A percentile compares a stretch with the other conserved stretches of the same genome.
These are phyloP conservation scores for Hypoxylon sp. DNA, from an alignment of 2,329 filamentous ascomycete genomes.

Conservation along the genomic window DNA sequence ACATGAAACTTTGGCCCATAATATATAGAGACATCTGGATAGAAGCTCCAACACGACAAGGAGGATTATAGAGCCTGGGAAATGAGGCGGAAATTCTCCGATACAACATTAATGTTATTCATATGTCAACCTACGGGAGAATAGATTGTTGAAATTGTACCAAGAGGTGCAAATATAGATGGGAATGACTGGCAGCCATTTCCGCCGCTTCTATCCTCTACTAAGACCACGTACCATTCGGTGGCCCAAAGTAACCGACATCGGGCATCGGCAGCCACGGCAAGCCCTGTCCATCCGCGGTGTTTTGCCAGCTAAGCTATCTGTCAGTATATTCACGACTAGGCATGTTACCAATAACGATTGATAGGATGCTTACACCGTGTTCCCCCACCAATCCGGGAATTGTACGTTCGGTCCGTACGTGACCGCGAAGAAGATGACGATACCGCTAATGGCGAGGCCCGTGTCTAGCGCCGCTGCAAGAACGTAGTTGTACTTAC, in stretches of 20 bases:
- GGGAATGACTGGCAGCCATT: neutral
- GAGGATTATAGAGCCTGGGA: neutral
- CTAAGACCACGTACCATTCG: slow-evolving; percentile 55
- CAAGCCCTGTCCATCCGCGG: slow-evolving; percentile 53
- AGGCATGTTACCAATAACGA: neutral
- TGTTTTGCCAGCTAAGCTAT: slow-evolving; percentile 53
- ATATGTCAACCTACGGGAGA: neutral
- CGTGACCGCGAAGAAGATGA: slow-evolving; percentile 57
- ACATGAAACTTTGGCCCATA: neutral
- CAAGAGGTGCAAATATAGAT: neutral
- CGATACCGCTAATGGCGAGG: slow-evolving; percentile 54
- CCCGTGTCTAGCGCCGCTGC: slow-evolving; percentile 55
- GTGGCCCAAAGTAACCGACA: slow-evolving; percentile 54
- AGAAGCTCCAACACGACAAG: neutral
- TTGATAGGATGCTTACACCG: slow-evolving; percentile 55
- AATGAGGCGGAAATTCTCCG: neutral
- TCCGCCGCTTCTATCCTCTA: slow-evolving; percentile 41
- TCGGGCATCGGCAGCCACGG: slow-evolving; percentile 55
- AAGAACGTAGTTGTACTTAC: slow-evolving; percentile 61
- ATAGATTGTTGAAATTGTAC: neutral
- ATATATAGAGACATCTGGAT: neutral
- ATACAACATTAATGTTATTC: neutral
- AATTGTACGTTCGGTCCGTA: slow-evolving; percentile 55
- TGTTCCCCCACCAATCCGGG: slow-evolving; percentile 57
- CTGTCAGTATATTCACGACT: slow-evolving; percentile 32